Conservation (phyloP, 768 basidiomycete genomes). For the Boletus insuetus region DNA sequence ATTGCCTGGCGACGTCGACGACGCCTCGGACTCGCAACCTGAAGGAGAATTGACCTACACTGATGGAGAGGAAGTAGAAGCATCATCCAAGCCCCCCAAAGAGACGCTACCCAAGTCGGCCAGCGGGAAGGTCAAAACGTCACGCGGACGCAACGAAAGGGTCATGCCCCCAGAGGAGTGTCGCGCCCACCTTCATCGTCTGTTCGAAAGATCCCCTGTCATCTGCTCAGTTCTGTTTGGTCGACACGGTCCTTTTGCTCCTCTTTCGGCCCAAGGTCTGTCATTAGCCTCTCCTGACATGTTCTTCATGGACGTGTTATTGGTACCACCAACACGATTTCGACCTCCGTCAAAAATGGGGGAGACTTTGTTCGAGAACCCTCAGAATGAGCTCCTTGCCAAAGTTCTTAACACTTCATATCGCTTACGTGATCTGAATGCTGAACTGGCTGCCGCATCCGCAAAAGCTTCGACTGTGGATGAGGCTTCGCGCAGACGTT, state of each 20-base stretch:
- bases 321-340: constrained; percentile 93
- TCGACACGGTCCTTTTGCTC: constrained; percentile 83
- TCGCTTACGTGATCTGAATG: constrained; percentile 73
- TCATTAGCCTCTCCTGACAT: constrained; percentile 84
- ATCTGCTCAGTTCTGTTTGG: constrained; percentile 89
- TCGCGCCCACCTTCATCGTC: constrained; percentile 84
- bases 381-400: constrained; percentile 88
- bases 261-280: constrained; percentile 55
- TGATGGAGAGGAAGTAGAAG: constrained; percentile 50
- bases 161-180: constrained; percentile 91
- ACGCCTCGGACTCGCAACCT: constrained; percentile 49
- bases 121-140: constrained; percentile 73
- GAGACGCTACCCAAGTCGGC: constrained; percentile 62
- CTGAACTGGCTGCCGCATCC: constrained; percentile 57
- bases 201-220: constrained; percentile 81
- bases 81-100: constrained; percentile 26
- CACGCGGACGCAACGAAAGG: constrained; percentile 83
- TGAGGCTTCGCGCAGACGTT: constrained; percentile 46
- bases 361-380: constrained; percentile 92
- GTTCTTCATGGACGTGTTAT: constrained; percentile 93
- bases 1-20: constrained; percentile 43
- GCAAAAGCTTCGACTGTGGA: constrained; percentile 56
- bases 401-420: constrained; percentile 80
- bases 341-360: constrained; percentile 90
- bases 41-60: constrained; percentile 46